Percentiles rank a stretch among this genome's conserved stretches.
These are phyloP conservation scores for Claviceps pazoutovae DNA, from an alignment of 2,329 filamentous ascomycete species.

Conservation along the genomic window DNA sequence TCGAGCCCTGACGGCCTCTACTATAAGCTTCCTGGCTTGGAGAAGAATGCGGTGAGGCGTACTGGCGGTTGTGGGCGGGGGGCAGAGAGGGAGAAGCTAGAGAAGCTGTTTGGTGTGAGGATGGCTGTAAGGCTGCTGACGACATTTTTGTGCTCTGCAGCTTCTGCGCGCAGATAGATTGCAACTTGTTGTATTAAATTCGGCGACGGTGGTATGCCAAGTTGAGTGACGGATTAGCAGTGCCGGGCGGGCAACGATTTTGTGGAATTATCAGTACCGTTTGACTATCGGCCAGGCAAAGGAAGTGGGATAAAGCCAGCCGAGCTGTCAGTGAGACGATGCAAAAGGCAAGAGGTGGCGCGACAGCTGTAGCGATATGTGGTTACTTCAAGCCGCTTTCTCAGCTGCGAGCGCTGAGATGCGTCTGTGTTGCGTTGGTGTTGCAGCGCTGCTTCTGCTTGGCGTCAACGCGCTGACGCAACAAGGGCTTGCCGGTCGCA, in stretches of 20 bases:
- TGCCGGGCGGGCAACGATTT: background rate
- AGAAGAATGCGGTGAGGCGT: conserved; percentile 37
- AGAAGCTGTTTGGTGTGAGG: conserved; percentile 40
- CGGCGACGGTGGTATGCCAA: background rate
- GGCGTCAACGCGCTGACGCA: conserved; percentile 1
- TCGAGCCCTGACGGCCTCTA: conserved; percentile 36
- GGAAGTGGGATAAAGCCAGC: background rate
- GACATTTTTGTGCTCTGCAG: conserved; percentile 20
- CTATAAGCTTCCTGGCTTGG: conserved; percentile 39
- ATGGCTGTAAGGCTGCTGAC: conserved; percentile 49
- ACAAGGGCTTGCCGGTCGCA: conserved; percentile 1
- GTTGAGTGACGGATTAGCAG: background rate
- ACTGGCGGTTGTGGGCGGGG: conserved; percentile 35
- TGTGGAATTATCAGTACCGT: background rate
- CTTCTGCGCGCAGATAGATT: background rate
- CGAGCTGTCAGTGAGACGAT: background rate
- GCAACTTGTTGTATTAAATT: conserved; percentile 4
- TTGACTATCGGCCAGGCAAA: background rate
- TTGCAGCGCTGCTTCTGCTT: conserved; percentile 3
- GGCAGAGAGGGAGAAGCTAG: conserved; percentile 35
- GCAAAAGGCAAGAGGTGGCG: conserved; percentile 2
- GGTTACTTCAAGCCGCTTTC: conserved; percentile 1
- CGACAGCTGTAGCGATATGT: background rate
- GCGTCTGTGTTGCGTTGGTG: conserved; percentile 3
- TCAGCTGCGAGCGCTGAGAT: conserved; percentile 4